Percentiles rank a stretch among this genome's conserved stretches.
These are phyloP conservation scores for Clavariopsis aquatica DNA, from an alignment of 495 filamentous ascomycete species.

Conservation along the genomic window DNA sequence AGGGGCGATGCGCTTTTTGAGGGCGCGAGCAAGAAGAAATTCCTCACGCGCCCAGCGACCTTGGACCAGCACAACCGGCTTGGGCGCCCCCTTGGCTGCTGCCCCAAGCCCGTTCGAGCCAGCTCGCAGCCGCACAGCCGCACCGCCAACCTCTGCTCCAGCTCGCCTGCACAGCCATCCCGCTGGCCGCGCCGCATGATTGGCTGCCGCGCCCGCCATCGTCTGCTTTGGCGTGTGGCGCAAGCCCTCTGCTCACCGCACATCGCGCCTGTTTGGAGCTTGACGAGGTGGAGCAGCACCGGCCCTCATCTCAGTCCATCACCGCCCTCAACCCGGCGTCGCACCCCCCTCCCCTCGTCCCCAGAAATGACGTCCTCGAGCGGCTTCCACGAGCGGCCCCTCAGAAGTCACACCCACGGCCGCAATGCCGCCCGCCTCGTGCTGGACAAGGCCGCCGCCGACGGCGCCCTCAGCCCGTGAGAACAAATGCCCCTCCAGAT, in stretches of 20 bases:
- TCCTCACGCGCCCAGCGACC: no score
- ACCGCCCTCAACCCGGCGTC: not conserved
- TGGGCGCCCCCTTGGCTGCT: not conserved
- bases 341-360: not conserved
- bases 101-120: no score
- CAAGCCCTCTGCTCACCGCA: not conserved
- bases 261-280: not conserved
- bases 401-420: constrained; percentile 11
- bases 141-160: not conserved
- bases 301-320: not conserved
- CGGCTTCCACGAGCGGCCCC: constrained; percentile 4
- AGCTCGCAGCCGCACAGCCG: constrained; percentile 1
- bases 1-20: not conserved
- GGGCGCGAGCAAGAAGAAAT: not conserved
- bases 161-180: not conserved
- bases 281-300: not conserved
- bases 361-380: not conserved
- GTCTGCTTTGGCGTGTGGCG: not conserved
- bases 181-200: not conserved
- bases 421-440: constrained; percentile 46
- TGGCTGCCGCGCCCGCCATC: not conserved
- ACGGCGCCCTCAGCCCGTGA: constrained; percentile 72
- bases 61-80: not conserved
- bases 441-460: constrained; percentile 62
- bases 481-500: constrained; percentile 45